phyloP scores from a whole-genome alignment of 208 protist genomes.

The Leishmania turanica region DNA sequence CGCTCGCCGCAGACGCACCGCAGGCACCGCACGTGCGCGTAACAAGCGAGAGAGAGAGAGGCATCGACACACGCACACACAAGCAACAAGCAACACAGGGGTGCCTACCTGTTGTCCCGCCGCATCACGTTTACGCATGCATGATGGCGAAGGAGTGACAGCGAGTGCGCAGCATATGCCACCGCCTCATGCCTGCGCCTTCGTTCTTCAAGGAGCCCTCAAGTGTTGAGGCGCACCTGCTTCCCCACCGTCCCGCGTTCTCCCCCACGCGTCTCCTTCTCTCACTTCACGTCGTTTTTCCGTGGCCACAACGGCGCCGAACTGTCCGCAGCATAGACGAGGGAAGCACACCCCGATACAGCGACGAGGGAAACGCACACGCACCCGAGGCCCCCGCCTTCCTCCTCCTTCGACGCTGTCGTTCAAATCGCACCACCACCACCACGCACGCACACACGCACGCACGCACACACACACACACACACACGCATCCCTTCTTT shows the following conservation, averaged over 20 bases:
- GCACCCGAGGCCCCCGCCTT: no score
- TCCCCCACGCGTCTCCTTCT: background rate
- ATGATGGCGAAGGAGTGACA: background rate
- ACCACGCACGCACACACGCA: background rate
- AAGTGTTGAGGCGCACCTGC: background rate
- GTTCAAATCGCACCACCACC: background rate
- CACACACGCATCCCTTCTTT: background rate
- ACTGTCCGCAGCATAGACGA: no score
- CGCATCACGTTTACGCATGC: background rate
- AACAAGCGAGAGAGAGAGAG: background rate
- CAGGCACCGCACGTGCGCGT: background rate
- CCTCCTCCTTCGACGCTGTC: background rate
- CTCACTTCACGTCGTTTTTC: background rate
- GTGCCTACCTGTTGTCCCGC: background rate
- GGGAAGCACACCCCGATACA: no score
- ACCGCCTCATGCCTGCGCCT: background rate
- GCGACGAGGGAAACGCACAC: no score
- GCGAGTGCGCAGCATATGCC: background rate
- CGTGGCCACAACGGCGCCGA: no score
- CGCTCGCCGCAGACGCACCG: background rate
- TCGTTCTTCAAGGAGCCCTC: background rate
- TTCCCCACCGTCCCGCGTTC: background rate
- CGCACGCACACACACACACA: background rate
- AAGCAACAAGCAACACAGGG: background rate
- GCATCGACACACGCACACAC: background rate